phyloP scores from a whole-genome alignment of 2,329 filamentous ascomycete genomes.

The Aspergillus novoparasiticus region DNA sequence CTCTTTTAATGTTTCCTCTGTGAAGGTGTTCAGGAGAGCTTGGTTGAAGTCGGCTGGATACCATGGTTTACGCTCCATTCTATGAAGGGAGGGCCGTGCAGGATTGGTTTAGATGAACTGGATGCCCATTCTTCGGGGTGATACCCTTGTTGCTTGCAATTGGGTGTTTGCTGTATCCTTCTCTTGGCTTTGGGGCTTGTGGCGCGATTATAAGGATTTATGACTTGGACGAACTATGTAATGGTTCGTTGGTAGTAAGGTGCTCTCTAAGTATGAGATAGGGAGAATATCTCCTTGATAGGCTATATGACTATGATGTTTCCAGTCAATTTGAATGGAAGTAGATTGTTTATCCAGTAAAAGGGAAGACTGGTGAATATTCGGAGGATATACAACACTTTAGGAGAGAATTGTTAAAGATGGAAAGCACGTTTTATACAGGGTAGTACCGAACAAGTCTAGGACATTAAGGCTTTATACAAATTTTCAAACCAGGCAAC shows the following conservation, averaged over 20 bases:
- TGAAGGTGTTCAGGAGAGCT: conserved; percentile 26
- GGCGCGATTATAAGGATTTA: not conserved
- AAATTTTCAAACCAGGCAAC: not conserved
- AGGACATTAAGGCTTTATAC: not conserved
- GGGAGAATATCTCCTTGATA: not conserved
- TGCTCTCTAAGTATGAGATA: not conserved
- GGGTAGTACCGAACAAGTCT: not conserved
- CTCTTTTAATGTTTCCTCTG: conserved; percentile 21
- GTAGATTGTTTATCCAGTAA: not conserved
- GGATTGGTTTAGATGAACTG: not conserved
- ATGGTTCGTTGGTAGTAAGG: not conserved
- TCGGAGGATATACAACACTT: not conserved
- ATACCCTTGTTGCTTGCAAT: not conserved
- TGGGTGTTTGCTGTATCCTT: not conserved
- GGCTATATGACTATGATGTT: not conserved
- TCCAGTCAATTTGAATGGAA: not conserved
- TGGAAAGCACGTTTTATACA: not conserved
- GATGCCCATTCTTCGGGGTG: not conserved
- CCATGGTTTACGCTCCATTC: conserved; percentile 25
- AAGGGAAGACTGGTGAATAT: not conserved
- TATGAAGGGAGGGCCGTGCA: not conserved
- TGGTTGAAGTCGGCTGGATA: conserved; percentile 30
- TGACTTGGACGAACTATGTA: not conserved
- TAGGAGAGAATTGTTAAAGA: not conserved
- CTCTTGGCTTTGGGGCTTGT: not conserved